phyloP scores from a whole-genome alignment of 2,329 filamentous ascomycete species.

The Nothopassalora personata region DNA sequence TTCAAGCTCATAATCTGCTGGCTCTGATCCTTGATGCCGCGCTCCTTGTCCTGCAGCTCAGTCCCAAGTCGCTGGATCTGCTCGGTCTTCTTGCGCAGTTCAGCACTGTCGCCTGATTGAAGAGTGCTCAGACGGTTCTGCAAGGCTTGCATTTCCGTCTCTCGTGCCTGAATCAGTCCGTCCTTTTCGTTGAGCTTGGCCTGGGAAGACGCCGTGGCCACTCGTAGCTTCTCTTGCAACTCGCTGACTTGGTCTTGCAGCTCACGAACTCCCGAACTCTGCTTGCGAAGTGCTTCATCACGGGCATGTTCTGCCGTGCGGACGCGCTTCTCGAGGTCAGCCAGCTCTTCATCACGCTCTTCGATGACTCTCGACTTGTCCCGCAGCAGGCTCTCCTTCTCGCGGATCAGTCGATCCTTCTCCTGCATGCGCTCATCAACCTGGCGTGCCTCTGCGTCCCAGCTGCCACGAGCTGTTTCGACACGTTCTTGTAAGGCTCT shows the following conservation, averaged over 20 bases:
- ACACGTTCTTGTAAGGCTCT: constrained; percentile 33
- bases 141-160: constrained; percentile 36
- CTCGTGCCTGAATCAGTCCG: constrained; percentile 37
- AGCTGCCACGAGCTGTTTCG: constrained; percentile 35
- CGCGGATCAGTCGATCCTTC: constrained; percentile 51
- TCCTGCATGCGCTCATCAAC: constrained; percentile 34
- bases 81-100: constrained; percentile 30
- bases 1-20: constrained; percentile 31
- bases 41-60: constrained; percentile 33
- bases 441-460: constrained; percentile 35
- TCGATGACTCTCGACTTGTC: constrained; percentile 70
- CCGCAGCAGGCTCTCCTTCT: constrained; percentile 68
- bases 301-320: constrained; percentile 25
- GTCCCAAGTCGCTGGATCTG: constrained; percentile 36
- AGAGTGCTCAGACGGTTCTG: constrained; percentile 29
- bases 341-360: constrained; percentile 67
- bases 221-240: constrained; percentile 46
- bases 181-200: constrained; percentile 43
- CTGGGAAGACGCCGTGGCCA: constrained; percentile 31
- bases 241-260: constrained; percentile 43
- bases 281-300: constrained; percentile 26
- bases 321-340: constrained; percentile 30
- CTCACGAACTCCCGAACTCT: constrained; percentile 54
- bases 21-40: constrained; percentile 26
- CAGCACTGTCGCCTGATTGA: constrained; percentile 29